A percentile compares a stretch with the other conserved stretches of the same genome.
phyloP scores from a whole-genome alignment of 345 rosid species.

The Eutrema yunnanense region DNA sequence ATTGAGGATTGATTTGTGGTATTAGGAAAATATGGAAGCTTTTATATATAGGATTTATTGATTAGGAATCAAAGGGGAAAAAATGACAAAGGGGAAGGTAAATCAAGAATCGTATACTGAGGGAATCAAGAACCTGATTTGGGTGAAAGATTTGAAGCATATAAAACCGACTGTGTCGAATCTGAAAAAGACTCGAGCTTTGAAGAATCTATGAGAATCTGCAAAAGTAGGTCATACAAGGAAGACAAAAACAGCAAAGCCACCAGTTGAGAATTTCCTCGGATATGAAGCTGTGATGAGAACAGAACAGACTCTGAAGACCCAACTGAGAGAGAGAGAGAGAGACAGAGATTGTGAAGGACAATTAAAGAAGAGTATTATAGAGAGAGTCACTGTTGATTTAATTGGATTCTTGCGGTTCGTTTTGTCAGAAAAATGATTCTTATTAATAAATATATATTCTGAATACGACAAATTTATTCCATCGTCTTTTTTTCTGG shows the following conservation, averaged over 20 bases:
- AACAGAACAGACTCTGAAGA: constrained; percentile 1
- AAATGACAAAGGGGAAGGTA: background rate
- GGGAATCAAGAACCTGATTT: constrained; percentile 33
- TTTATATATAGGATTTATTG: background rate
- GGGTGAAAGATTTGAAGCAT: constrained; percentile 29
- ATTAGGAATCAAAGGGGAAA: constrained; percentile 5
- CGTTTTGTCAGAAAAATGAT: background rate
- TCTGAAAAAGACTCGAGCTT: constrained; percentile 24
- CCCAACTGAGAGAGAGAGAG: background rate
- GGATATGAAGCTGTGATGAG: constrained; percentile 10
- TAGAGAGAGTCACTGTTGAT: constrained; percentile 17
- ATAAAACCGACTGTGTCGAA: constrained; percentile 28
- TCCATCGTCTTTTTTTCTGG: background rate
- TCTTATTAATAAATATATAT: background rate
- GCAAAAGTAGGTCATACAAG: constrained; percentile 20
- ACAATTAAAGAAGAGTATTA: constrained; percentile 1
- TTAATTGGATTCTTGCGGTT: constrained; percentile 11
- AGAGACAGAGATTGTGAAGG: constrained; percentile 2
- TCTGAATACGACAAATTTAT: constrained; percentile 14
- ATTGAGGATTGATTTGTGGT: constrained; percentile 11
- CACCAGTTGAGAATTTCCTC: background rate
- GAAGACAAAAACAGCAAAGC: constrained; percentile 24
- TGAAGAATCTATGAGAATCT: constrained; percentile 31
- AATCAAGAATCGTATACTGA: constrained; percentile 25
- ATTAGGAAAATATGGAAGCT: constrained; percentile 1